phyloP scores from a whole-genome alignment of 2,329 filamentous ascomycete species.

The Myotisia sp. region DNA sequence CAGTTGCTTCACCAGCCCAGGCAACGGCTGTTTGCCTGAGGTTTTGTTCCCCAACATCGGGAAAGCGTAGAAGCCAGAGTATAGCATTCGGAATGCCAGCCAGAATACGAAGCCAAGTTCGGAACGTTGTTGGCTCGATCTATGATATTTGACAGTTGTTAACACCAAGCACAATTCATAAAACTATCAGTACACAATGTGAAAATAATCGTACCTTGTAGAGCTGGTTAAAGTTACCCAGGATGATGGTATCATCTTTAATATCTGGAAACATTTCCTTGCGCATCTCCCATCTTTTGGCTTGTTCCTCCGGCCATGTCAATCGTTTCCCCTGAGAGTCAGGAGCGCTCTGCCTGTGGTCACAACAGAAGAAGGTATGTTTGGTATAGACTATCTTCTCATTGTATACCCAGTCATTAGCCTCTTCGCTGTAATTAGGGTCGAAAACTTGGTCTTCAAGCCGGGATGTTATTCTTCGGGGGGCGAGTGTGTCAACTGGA shows the following conservation, averaged over 20 bases:
- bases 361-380: constrained; percentile 96
- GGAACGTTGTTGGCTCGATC: constrained; percentile 95
- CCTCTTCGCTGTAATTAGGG: constrained; percentile 52
- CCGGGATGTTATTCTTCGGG: constrained; percentile 59
- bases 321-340: constrained; percentile 52
- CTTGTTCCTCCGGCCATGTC: constrained; percentile 73
- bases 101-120: constrained; percentile 87
- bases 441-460: constrained; percentile 53
- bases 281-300: constrained; percentile 76
- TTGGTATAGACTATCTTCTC: constrained; percentile 93
- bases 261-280: constrained; percentile 79
- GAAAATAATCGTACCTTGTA: constrained; percentile 60
- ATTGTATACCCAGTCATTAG: constrained; percentile 80
- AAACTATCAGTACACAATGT: background rate
- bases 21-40: constrained; percentile 61
- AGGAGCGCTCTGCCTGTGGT: constrained; percentile 79
- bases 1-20: constrained; percentile 79
- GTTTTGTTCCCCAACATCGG: constrained; percentile 79
- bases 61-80: constrained; percentile 92
- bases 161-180: constrained; percentile 3
- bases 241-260: constrained; percentile 69
- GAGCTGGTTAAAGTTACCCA: constrained; percentile 96
- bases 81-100: constrained; percentile 72
- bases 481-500: constrained; percentile 64
- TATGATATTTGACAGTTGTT: constrained; percentile 26